Percentiles rank a stretch among this genome's conserved stretches.
Evolutionary conservation across 1,284 basidiomycete genomes (phyloP).

Genomic region (Ceratobasidium sp.): DNA sequence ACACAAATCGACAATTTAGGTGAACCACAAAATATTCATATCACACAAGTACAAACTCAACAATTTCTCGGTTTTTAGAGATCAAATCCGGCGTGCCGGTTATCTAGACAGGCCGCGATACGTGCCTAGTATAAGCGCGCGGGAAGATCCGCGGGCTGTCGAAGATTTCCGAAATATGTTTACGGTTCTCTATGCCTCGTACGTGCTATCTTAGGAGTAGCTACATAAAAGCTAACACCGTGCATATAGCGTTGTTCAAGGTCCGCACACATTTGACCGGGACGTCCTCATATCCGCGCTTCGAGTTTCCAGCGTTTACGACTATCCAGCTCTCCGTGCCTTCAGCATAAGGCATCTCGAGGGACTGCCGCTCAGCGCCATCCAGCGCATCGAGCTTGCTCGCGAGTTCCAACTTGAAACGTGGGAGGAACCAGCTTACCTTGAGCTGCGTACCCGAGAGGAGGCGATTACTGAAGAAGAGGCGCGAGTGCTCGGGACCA

Average conservation of each 20-base stretch:
- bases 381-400: constrained; percentile 14
- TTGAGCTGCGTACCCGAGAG: neutral
- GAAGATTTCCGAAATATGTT: constrained; percentile 2
- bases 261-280: neutral
- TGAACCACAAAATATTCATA: neutral
- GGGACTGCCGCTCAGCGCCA: neutral
- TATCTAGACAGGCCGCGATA: no score
- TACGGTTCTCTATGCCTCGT: constrained; percentile 6
- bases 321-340: neutral
- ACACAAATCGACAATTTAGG: neutral
- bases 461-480: neutral
- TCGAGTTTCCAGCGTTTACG: constrained; percentile 2
- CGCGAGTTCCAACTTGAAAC: neutral
- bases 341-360: neutral
- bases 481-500: neutral
- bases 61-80: neutral
- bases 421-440: neutral
- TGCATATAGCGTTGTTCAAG: neutral
- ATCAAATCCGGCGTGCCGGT: neutral
- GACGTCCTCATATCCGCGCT: constrained; percentile 1
- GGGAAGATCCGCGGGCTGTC: neutral
- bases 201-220: neutral
- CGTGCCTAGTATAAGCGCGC: neutral
- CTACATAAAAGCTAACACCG: neutral
- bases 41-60: neutral